A percentile compares a stretch with the other conserved stretches of the same genome.
Evolutionary conservation across 805 yeast species (phyloP).

Genomic region (Lipomyces yamadae): DNA sequence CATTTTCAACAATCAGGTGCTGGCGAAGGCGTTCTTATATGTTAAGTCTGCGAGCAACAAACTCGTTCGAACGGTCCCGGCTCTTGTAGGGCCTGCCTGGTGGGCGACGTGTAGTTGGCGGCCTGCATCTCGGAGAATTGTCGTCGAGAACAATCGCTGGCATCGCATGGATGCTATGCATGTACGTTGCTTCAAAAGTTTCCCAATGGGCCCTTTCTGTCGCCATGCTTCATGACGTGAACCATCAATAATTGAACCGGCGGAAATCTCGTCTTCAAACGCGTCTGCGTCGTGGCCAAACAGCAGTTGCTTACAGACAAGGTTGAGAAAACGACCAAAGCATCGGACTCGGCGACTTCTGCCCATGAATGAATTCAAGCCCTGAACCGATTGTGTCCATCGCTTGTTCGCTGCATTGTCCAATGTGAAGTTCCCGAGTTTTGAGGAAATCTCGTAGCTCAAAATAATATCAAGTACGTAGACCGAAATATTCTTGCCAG

Average conservation of each 20-base stretch:
- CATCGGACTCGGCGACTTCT: too few relatives aligned
- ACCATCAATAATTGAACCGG: not conserved
- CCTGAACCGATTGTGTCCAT: too few relatives aligned
- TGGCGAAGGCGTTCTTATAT: too few relatives aligned
- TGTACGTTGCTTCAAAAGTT: not conserved
- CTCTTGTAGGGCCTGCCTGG: not conserved
- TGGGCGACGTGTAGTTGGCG: not conserved
- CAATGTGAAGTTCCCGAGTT: too few relatives aligned
- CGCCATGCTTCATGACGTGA: constrained; percentile 9
- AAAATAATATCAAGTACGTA: too few relatives aligned
- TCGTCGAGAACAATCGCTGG: not conserved
- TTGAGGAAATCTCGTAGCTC: too few relatives aligned
- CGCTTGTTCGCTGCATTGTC: too few relatives aligned
- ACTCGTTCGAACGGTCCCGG: not conserved
- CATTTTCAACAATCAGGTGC: too few relatives aligned
- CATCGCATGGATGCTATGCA: not conserved
- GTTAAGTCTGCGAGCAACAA: not conserved
- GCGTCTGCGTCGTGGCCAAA: not conserved
- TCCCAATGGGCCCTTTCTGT: constrained; percentile 1
- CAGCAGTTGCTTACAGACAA: too few relatives aligned
- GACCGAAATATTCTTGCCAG: too few relatives aligned
- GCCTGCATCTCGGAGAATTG: not conserved
- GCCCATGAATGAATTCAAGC: too few relatives aligned
- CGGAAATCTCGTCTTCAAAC: constrained; percentile 7
- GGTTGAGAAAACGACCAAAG: too few relatives aligned